phyloP scores from a whole-genome alignment of 1,284 basidiomycete genomes.

The Moniliophthora roreri region DNA sequence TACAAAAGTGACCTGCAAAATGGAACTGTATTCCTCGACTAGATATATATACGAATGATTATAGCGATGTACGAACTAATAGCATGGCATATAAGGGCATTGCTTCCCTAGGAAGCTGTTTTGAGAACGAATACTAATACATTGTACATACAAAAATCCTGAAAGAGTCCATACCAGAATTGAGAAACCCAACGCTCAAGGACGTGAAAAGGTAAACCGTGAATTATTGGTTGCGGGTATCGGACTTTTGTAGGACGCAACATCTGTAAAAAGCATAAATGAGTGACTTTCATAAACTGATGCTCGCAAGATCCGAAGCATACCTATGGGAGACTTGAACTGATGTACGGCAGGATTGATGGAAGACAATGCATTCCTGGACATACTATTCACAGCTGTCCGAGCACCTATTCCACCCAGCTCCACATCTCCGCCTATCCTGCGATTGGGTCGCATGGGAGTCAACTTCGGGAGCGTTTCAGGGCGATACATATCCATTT shows the following conservation, averaged over 20 bases:
- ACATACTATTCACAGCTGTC: slow-evolving; percentile 36
- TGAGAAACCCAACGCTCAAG: background rate
- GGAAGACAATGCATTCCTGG: slow-evolving; percentile 30
- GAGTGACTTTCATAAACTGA: background rate
- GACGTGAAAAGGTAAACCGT: slow-evolving; percentile 16
- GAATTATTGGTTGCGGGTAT: slow-evolving; percentile 11
- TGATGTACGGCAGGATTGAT: slow-evolving; percentile 45
- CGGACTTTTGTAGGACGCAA: slow-evolving; percentile 15
- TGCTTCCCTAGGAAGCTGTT: no score
- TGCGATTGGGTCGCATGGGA: slow-evolving; percentile 43
- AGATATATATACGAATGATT: no score
- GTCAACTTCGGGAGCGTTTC: slow-evolving; percentile 22
- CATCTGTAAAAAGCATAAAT: slow-evolving; percentile 13
- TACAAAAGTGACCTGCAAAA: no score
- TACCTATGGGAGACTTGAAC: slow-evolving; percentile 54
- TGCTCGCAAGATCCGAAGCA: slow-evolving; percentile 16
- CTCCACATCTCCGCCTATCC: slow-evolving; percentile 37
- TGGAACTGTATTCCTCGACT: no score
- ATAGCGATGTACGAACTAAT: no score
- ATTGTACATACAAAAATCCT: no score
- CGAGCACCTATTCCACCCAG: slow-evolving; percentile 30
- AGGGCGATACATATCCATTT: slow-evolving; percentile 7
- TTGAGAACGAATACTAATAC: no score
- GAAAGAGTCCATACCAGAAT: no score
- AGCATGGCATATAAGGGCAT: no score